Evolutionary conservation across 371 early-diverging fungal genomes (phyloP), one percentile per base, ranked within the genome.

Genomic region (Mortierella sp.): DNA sequence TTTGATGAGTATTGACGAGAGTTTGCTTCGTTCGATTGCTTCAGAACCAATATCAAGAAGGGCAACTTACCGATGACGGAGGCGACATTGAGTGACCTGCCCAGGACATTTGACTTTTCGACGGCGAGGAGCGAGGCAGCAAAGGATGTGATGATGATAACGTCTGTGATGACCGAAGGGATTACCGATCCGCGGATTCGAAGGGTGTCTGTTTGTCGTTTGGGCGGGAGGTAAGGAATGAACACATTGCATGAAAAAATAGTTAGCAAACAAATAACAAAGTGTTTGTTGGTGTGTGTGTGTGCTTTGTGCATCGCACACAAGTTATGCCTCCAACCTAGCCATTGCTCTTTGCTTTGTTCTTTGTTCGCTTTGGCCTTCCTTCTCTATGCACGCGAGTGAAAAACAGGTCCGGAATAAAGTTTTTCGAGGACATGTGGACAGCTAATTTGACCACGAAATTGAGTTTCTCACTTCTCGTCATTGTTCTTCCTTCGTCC

Each of bases 161-260:
- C 79, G 58, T 85, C 86, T 1, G 79, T 27, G 70, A 85, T 27
- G 54, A 85, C 72, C 24, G 75, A 58, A 24, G 86, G 86, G 71
- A 85, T 85, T 51, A 85, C 86, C 48, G 86, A 85, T 56, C 86
- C 86, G 27, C 80, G 79, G 70, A 85, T 44, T 12, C 86, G 86
- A 41, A 85, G 86, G n/a, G 86, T 82, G 46, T 85, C 86, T 85
- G 6, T 35, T 11, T 7, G 2, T 27, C 32, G 32, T 60, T 60
- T 32, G 32, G 60, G 14, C 29, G 4, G 32, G 32, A 60, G 1
- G 35, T 1, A 32, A 60, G 16, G 16, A 4, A 60, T 16, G 6
- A 60, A 14, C 14, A 60, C 12, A 48, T 14, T 2, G 48, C 48
- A 51, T 18, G 4, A 6, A 4, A 18, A 18, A 51, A 51, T 56